Evolutionary conservation across 179 eudicot species (phyloP), one percentile per base, ranked within the genome.

Genomic region (Monotropa hypopitys): DNA sequence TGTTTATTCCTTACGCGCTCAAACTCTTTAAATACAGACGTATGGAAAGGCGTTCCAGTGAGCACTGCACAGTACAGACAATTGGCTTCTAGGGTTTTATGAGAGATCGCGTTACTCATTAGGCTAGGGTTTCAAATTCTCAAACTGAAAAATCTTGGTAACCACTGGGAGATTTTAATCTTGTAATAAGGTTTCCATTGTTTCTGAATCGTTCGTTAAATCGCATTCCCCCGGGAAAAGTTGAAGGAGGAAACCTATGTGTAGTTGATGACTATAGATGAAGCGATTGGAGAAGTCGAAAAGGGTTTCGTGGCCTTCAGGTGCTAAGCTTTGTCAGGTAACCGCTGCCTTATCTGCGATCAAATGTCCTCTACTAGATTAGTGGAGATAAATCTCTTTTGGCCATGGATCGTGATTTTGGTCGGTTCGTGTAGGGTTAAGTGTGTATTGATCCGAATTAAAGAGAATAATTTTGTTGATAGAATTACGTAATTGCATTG

Each of bases 321-420:
- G 74, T 63, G 79, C 61, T 84, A 74, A 70, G 66, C 87, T 82
- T 72, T 77, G 80, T 82, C 87, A 84, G 84, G 87, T 84, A 70
- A 79, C 71, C 12, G 12, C 21, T 50, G 30, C 49, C 35, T 54
- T 73, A 13, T 40, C 63, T 33, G 45, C 28, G 18, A 71, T 13
- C 49, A 11, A 35, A 20, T 51, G 54, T 45, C 35, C 68, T 33
- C 18, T 75, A 21, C 18, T 75, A 21, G 38, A 15, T 57, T 26
- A 12, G 32, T n/a, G 56, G 7, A 23, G 20, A 42, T 9, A 4
- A 51, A 73, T 30, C 54, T 7, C 42, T 45, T 67, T 20, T 67
- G 47, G 13, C n/a, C 71, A 13, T 7, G 20, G 47, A 11, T 13
- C 3, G 3, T 75, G 0, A 5, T 38, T 43, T 47, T 42, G 46